Conservation (phyloP, 1,284 basidiomycete genomes). For the Neonothopanus nambi region DNA sequence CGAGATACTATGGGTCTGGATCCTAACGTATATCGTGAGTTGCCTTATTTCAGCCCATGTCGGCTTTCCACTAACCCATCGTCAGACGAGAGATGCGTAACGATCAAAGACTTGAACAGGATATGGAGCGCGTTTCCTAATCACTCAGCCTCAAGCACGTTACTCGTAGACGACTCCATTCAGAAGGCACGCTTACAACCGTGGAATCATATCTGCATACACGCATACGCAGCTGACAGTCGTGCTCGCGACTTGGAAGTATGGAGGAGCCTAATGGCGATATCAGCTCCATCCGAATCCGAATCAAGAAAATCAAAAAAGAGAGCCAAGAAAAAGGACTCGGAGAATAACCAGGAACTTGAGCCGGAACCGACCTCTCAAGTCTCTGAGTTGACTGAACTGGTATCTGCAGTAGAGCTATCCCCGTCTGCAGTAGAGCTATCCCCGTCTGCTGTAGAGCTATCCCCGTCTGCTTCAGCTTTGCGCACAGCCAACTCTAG, state of each 20-base stretch:
- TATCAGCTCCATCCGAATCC: neutral
- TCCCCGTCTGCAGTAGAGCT: too few species aligned
- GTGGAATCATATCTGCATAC: constrained; percentile 75
- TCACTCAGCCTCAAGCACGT: constrained; percentile 68
- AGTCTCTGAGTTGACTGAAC: neutral
- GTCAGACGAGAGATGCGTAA: constrained; percentile 63
- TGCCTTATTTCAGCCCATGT: too few species aligned
- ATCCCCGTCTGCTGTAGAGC: too few species aligned
- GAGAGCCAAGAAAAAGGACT: constrained; percentile 13
- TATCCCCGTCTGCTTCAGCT: neutral
- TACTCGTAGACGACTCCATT: constrained; percentile 82
- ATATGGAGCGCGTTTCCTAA: constrained; percentile 60
- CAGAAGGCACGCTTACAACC: constrained; percentile 80
- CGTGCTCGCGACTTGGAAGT: constrained; percentile 47
- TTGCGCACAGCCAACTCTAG: constrained; percentile 11
- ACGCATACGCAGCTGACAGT: constrained; percentile 57
- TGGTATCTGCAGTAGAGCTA: neutral
- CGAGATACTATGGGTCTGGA: constrained; percentile 73
- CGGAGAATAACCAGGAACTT: constrained; percentile 2
- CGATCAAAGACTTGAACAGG: constrained; percentile 76
- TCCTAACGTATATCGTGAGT: constrained; percentile 61
- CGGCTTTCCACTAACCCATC: neutral
- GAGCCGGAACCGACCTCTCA: neutral
- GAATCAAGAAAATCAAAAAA: too few species aligned
- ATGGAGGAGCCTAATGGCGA: constrained; percentile 10